Conservation (phyloP, 2,329 filamentous ascomycete genomes). For the Aspergillus fumigatiaffinis region DNA sequence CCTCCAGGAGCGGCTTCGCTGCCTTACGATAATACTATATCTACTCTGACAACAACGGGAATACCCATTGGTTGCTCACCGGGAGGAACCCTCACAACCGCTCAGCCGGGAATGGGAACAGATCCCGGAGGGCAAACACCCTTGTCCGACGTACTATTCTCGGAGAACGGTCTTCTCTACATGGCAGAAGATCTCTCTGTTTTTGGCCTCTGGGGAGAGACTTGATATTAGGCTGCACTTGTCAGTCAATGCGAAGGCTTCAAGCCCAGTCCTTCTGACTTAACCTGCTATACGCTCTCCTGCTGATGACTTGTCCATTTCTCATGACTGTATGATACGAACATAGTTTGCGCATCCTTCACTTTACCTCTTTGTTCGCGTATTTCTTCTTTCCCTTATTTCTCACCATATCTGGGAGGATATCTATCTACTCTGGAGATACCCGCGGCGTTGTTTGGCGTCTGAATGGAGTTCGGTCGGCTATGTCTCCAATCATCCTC, state of each 20-base stretch:
- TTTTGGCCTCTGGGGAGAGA: slow-evolving; percentile 30
- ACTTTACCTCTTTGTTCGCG: neutral
- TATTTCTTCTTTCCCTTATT: neutral
- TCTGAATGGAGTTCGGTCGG: neutral
- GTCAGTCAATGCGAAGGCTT: neutral
- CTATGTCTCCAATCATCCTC: neutral
- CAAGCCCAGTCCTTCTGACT: neutral
- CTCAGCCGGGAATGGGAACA: slow-evolving; percentile 8
- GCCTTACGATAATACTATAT: slow-evolving; percentile 30
- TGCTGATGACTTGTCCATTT: neutral
- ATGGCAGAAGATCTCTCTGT: slow-evolving; percentile 32
- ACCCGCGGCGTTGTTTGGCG: neutral
- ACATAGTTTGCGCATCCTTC: neutral
- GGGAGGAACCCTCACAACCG: slow-evolving; percentile 23
- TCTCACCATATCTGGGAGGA: neutral
- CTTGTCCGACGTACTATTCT: slow-evolving; percentile 29
- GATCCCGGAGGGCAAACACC: slow-evolving; percentile 25
- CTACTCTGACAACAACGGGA: slow-evolving; percentile 30
- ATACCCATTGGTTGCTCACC: slow-evolving; percentile 32
- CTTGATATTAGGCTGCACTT: slow-evolving; percentile 6
- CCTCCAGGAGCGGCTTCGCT: slow-evolving; percentile 15
- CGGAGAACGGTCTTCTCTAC: slow-evolving; percentile 31
- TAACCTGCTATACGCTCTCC: neutral
- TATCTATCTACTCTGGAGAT: neutral
- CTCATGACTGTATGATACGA: neutral